Base-by-base conservation (phyloP, 2,329 filamentous ascomycete species). In the Arthrobotrys entomopaga region DNA sequence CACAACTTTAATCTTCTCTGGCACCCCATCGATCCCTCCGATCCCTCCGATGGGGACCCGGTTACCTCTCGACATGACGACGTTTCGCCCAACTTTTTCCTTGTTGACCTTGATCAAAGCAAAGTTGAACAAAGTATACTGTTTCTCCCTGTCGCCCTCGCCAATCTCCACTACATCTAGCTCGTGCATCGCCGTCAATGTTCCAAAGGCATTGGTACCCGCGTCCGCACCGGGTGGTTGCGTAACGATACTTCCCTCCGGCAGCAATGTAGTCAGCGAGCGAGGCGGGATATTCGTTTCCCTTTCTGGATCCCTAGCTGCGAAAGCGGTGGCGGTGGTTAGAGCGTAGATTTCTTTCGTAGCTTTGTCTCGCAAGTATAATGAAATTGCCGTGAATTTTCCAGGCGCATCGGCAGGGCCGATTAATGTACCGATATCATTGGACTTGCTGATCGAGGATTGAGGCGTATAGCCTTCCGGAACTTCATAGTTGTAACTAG, bases 401-500 rank as follows among this genome's bases (percentile, higher is more conserved):
- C 61, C 56, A 11, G 69, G 69, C 5, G 48, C 40, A 57, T 73
- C 69, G 20, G 56, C 61, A 11, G 69, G 69, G 29, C 69, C 69
- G 50, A 73, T 63, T 11, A 73, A 38, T 3, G 64, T 65, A 26
- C 69, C 69, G 24, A 73, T 38, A 42, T 73, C 57, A 20, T 58
- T 73, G 24, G 49, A 43, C 13, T 58, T 49, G 22, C 19, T 65
- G 22, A 48, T 4, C 19, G 50, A 24, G 5, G 58, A 16, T 19
- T 16, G 38, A 6, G 24, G 22, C 19, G 26, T 15, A 29, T 57
- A 49, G 10, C 53, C 56, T 10, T 57, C 56, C 16, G 69, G 69
- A 16, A 73, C 34, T 6, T 73, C 69, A 49, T 73, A 73, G 24
- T 73, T 73, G 50, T 66, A 73, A 11, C 60, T 63, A 6, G 64